These are phyloP conservation scores for Eucalyptus albens DNA, from an alignment of 345 rosid species.

Conservation along the genomic window DNA sequence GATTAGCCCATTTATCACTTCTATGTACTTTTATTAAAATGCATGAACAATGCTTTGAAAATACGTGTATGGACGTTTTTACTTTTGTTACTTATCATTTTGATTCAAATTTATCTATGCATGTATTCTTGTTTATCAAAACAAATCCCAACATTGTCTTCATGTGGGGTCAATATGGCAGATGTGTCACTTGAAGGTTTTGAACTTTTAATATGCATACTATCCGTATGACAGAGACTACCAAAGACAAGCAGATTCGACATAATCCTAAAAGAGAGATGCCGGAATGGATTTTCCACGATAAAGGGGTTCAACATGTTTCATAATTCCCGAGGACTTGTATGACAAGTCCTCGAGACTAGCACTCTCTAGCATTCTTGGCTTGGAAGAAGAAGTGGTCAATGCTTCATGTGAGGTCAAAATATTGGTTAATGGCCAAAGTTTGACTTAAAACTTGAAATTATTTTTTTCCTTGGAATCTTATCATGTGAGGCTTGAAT, in stretches of 20 bases:
- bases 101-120: no score
- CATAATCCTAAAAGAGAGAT: background rate
- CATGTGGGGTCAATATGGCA: no score
- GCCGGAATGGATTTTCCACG: background rate
- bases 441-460: background rate
- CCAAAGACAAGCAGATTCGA: background rate
- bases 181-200: no score
- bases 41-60: no score
- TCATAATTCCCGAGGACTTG: background rate
- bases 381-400: background rate
- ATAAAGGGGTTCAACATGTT: background rate
- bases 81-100: no score
- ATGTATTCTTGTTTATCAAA: no score
- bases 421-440: background rate
- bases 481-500: background rate
- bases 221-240: background rate
- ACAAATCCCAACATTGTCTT: no score
- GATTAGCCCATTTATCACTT: no score
- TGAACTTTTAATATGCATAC: background rate
- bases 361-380: background rate
- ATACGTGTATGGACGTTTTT: no score
- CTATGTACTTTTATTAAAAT: no score
- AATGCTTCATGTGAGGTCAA: background rate
- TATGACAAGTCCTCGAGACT: background rate
- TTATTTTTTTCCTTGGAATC: background rate